Evolutionary conservation across 176 grass and related monocot species (phyloP).

Genomic region (Musa itinerans): DNA sequence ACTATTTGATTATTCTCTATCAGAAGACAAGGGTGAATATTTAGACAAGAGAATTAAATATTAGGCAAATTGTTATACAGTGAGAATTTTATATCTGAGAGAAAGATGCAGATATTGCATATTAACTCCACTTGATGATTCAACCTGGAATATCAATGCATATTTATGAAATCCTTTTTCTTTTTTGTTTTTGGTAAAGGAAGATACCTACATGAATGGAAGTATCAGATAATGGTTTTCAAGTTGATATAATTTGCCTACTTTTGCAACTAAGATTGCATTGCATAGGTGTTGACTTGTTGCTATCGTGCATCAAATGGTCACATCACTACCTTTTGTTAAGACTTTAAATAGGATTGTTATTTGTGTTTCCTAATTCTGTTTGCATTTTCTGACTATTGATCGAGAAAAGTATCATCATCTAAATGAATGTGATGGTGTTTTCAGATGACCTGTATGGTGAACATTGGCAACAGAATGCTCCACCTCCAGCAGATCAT

Average conservation of each 20-base stretch:
- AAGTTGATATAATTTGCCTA: background rate
- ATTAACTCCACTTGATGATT: too few species aligned
- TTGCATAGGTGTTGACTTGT: background rate
- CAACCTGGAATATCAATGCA: too few species aligned
- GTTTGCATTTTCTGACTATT: background rate
- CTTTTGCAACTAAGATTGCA: background rate
- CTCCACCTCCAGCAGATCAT: slow-evolving; percentile 4
- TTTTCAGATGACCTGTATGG: slow-evolving; percentile 12
- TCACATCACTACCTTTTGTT: background rate
- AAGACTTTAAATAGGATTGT: background rate
- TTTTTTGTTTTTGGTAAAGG: too few species aligned
- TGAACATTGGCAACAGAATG: slow-evolving; percentile 23
- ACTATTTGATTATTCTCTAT: too few species aligned
- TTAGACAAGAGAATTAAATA: too few species aligned
- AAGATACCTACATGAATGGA: too few species aligned
- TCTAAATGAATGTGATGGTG: background rate
- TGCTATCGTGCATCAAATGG: background rate
- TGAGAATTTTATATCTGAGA: too few species aligned
- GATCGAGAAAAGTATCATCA: background rate
- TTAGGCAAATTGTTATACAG: too few species aligned
- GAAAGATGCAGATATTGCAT: too few species aligned
- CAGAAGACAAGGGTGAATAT: too few species aligned
- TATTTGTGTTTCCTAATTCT: background rate
- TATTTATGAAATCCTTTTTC: too few species aligned
- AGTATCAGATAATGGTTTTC: background rate